phyloP scores from a whole-genome alignment of 2,329 filamentous ascomycete species.

The Trichoderma semiorbis region DNA sequence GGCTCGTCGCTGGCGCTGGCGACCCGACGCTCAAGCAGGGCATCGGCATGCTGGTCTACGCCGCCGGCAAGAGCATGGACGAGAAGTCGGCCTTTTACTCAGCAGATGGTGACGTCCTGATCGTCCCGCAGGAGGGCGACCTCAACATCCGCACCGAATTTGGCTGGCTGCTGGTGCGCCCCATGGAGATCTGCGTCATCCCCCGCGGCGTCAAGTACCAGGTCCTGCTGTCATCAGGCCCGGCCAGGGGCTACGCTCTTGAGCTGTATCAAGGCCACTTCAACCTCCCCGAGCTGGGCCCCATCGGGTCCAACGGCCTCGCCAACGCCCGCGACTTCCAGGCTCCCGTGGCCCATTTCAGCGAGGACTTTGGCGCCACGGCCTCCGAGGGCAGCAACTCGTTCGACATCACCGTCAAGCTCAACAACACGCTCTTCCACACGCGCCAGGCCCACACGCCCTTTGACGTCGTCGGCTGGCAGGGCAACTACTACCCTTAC shows the following conservation, averaged over 20 bases:
- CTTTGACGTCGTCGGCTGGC: slow-evolving; percentile 79
- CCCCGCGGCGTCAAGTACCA: slow-evolving; percentile 72
- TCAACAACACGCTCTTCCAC: slow-evolving; percentile 62
- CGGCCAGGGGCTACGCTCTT: slow-evolving; percentile 68
- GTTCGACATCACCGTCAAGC: slow-evolving; percentile 58
- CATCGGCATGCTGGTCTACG: slow-evolving; percentile 76
- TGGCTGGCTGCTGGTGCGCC: slow-evolving; percentile 69
- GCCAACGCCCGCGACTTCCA: slow-evolving; percentile 75
- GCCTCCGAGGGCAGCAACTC: slow-evolving; percentile 35
- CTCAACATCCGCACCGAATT: slow-evolving; percentile 77
- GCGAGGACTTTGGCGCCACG: slow-evolving; percentile 52
- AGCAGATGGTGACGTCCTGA: slow-evolving; percentile 73
- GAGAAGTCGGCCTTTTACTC: slow-evolving; percentile 76
- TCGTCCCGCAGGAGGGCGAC: slow-evolving; percentile 70
- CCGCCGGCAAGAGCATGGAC: slow-evolving; percentile 74
- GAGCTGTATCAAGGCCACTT: slow-evolving; percentile 74
- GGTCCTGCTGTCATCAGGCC: slow-evolving; percentile 60
- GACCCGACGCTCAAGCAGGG: slow-evolving; percentile 77
- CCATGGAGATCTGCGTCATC: slow-evolving; percentile 74
- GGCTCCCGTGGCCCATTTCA: slow-evolving; percentile 65
- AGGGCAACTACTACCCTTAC: slow-evolving; percentile 76
- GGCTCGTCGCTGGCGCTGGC: slow-evolving; percentile 73
- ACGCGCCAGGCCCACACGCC: slow-evolving; percentile 67
- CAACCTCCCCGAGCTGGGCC: slow-evolving; percentile 66
- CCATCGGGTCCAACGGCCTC: slow-evolving; percentile 71